Percentiles rank a stretch among this genome's conserved stretches.
Evolutionary conservation across 2,329 filamentous ascomycete species (phyloP).

Genomic region (Paramyrothecium sp.): DNA sequence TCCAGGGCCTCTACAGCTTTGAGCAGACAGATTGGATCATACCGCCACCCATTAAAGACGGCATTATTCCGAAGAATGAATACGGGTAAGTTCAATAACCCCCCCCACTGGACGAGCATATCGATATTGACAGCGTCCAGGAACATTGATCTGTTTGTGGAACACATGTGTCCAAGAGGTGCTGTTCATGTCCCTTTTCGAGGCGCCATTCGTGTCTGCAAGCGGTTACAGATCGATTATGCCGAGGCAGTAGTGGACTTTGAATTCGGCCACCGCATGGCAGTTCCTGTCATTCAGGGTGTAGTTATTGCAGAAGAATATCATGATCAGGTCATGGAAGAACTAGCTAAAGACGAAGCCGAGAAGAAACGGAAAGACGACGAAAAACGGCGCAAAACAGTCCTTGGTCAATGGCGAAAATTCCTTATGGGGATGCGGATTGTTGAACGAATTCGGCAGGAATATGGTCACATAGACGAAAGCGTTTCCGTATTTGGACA

Average conservation of each 20-base stretch:
- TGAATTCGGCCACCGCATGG: slow-evolving; percentile 92
- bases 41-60: slow-evolving; percentile 79
- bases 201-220: slow-evolving; percentile 77
- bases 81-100: slow-evolving; percentile 57
- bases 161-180: slow-evolving; percentile 85
- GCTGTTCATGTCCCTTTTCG: slow-evolving; percentile 81
- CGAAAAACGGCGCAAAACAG: slow-evolving; percentile 73
- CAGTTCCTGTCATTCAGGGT: slow-evolving; percentile 86
- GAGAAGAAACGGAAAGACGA: slow-evolving; percentile 78
- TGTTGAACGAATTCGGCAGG: slow-evolving; percentile 69
- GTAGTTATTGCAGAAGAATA: slow-evolving; percentile 86
- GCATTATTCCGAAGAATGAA: slow-evolving; percentile 87
- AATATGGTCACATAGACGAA: slow-evolving; percentile 67
- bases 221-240: slow-evolving; percentile 79
- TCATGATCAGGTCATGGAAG: slow-evolving; percentile 69
- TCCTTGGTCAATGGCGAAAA: slow-evolving; percentile 78
- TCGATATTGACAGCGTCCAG: slow-evolving; percentile 23
- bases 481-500: slow-evolving; percentile 55
- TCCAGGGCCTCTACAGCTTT: slow-evolving; percentile 80
- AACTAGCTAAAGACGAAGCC: slow-evolving; percentile 74
- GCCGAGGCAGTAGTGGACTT: slow-evolving; percentile 96
- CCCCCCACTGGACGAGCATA: neutral
- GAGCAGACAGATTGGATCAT: slow-evolving; percentile 97
- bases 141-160: slow-evolving; percentile 94
- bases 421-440: slow-evolving; percentile 85